Evolutionary conservation across 2,329 filamentous ascomycete species (phyloP).

Genomic region (Stachybotrys echinatus): DNA sequence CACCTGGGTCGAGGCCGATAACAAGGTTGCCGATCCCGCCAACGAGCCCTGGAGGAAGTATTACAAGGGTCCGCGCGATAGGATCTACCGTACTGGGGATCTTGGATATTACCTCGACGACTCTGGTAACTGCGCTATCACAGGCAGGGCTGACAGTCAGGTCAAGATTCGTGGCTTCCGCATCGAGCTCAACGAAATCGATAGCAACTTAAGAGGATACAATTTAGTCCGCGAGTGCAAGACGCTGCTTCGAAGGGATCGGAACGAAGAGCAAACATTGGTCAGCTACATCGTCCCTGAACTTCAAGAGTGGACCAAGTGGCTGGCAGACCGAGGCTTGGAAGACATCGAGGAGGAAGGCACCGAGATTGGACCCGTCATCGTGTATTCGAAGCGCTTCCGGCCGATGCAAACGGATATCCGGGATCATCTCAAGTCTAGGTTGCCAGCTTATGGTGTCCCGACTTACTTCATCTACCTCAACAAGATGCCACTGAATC

Average conservation of each 20-base stretch:
- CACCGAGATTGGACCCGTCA: slow-evolving; percentile 35
- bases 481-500: slow-evolving; percentile 60
- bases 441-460: slow-evolving; percentile 32
- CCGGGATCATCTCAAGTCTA: slow-evolving; percentile 64
- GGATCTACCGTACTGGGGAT: slow-evolving; percentile 84
- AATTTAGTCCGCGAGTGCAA: slow-evolving; percentile 77
- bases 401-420: slow-evolving; percentile 42
- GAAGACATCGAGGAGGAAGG: slow-evolving; percentile 39
- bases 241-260: slow-evolving; percentile 60
- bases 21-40: slow-evolving; percentile 42
- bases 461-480: slow-evolving; percentile 27
- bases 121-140: background rate
- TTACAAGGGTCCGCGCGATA: slow-evolving; percentile 77
- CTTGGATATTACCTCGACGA: slow-evolving; percentile 69
- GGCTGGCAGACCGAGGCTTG: slow-evolving; percentile 38
- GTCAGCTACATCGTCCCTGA: slow-evolving; percentile 91
- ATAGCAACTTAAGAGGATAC: slow-evolving; percentile 71
- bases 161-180: slow-evolving; percentile 86
- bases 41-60: slow-evolving; percentile 71
- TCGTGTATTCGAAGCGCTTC: slow-evolving; percentile 39
- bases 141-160: slow-evolving; percentile 39
- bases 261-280: slow-evolving; percentile 62
- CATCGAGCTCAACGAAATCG: slow-evolving; percentile 92
- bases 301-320: slow-evolving; percentile 63
- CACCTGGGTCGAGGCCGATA: slow-evolving; percentile 63